A percentile compares a stretch with the other conserved stretches of the same genome.
These are phyloP conservation scores for Brettanomyces sp. DNA, from an alignment of 805 yeast species.

Conservation along the genomic window DNA sequence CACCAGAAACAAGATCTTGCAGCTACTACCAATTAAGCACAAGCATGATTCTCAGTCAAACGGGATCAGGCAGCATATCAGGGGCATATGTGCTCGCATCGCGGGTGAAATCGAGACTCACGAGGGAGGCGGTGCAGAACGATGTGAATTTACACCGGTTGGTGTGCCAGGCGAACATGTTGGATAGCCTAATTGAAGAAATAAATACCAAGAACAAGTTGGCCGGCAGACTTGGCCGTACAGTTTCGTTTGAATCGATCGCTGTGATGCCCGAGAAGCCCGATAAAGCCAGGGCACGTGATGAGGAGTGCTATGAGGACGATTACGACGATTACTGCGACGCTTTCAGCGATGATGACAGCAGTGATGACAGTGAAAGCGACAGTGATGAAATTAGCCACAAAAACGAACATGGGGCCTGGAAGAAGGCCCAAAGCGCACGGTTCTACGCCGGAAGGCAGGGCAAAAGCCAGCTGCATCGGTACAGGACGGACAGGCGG, in stretches of 20 bases:
- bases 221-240: neutral
- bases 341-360: slow-evolving; percentile 6
- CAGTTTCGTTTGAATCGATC: neutral
- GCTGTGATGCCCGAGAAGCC: slow-evolving; percentile 3
- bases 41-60: slow-evolving; percentile 1
- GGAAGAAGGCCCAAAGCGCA: too few species aligned
- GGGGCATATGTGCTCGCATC: slow-evolving; percentile 56
- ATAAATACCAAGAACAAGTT: slow-evolving; percentile 17
- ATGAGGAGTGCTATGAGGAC: slow-evolving; percentile 2
- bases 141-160: slow-evolving; percentile 49
- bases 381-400: too few species aligned
- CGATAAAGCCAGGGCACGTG: slow-evolving; percentile 1
- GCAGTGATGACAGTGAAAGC: neutral
- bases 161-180: slow-evolving; percentile 63
- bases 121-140: slow-evolving; percentile 49
- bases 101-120: slow-evolving; percentile 53
- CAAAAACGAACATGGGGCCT: too few species aligned
- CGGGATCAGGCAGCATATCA: slow-evolving; percentile 16
- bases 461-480: too few species aligned
- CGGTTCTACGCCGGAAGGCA: too few species aligned
- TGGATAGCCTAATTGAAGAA: slow-evolving; percentile 54
- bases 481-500: too few species aligned
- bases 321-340: slow-evolving; percentile 4
- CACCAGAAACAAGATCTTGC: too few species aligned
- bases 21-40: too few species aligned